Evolutionary conservation across 495 filamentous ascomycete species (phyloP), one percentile per base, ranked within the genome.

Genomic region (Trichocladium antarcticum): DNA sequence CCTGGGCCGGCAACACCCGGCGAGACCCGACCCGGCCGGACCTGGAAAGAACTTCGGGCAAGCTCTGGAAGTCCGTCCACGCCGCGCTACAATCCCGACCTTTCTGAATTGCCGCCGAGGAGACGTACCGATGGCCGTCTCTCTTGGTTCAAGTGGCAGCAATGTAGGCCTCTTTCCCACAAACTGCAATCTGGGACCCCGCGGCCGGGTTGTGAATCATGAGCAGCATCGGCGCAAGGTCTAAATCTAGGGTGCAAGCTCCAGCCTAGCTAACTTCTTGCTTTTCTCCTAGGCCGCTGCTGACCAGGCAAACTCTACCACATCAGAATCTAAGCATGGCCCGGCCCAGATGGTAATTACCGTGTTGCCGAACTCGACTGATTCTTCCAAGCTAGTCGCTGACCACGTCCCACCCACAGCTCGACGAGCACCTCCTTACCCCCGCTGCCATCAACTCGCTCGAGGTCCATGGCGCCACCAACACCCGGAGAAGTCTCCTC

Each of bases 401-500:
- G 22, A 45, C 34, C 47, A 14, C 47, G 15, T 29, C 49, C 35
- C 48, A 17, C 8, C 36, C 8, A 31, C 37, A 83, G 83, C 63
- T 78, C 73, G 71, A 92, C 82, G 68, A 85, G 77, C 59, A 94
- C 77, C 53, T 73, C 85, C 56, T 89, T 75, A 60, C 68, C 29
- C 72, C 71, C 14, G 82, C 87, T 41, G 81, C 85, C 5, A 83
- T 98, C 68, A 85, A 83, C 45, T 81, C 80, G 22, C 75, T 97
- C 62, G 79, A 83, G 53, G 74, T 99, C 45, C 74, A 90, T 48
- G 81, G 83, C 57, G 87, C 86, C 9, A 71, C 69, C 17, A 76
- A 89, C 53, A 96, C 90, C 4, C 78, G 90, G 29, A 73, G 77
- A 44, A 71, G 75, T 49, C 94, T 97, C 62, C 79, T 98, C 21